Evolutionary conservation across 768 basidiomycete species (phyloP), one percentile per base, ranked within the genome.

Genomic region (Crassisporium funariophilum): DNA sequence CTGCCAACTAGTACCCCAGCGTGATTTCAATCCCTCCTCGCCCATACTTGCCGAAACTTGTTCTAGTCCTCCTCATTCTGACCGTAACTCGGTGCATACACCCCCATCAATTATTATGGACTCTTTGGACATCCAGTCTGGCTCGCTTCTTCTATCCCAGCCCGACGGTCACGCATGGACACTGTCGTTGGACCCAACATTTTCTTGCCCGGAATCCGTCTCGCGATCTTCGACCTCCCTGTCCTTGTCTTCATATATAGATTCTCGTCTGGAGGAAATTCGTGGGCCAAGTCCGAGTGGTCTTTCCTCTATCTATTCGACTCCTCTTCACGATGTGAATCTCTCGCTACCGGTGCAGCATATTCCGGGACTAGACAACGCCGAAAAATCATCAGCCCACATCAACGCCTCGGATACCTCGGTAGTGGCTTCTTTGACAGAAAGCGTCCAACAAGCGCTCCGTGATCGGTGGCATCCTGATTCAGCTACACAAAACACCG

Each of bases 151-250:
- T 12, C 45, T 65, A 17, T 54, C 62, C 20, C 65, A 68, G 41
- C 63, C 64, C 11, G 58, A 61, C 31, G 63, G 62, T 13, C 50
- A 59, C 37, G 54, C 66, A 2, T 66, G 66, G 66, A 65, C 66
- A 5, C 59, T 66, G 35, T 60, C 61, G 5, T 49, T 66, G 31
- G 59, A 60, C 11, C 59, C 64, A 37, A 49, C 46, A 5, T 43
- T 52, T 35, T 41, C 57, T 21, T 47, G 5, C n/a, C 29, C 51
- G 8, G 46, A 48, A 36, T 42, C 52, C 11, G 33, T 47, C 16
- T 52, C 58, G 15, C 44, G 46, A n/a, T 34, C 33, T 40, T 23
- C 44, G 19, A 38, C 50, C 5, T 58, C 58, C 22, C 44, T 45
- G n/a, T 52, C 47, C 40, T 39, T 43, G 11, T 17, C 43, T 9